Base-by-base conservation (phyloP, 805 yeast genomes). In the Komagataella ulmi region DNA sequence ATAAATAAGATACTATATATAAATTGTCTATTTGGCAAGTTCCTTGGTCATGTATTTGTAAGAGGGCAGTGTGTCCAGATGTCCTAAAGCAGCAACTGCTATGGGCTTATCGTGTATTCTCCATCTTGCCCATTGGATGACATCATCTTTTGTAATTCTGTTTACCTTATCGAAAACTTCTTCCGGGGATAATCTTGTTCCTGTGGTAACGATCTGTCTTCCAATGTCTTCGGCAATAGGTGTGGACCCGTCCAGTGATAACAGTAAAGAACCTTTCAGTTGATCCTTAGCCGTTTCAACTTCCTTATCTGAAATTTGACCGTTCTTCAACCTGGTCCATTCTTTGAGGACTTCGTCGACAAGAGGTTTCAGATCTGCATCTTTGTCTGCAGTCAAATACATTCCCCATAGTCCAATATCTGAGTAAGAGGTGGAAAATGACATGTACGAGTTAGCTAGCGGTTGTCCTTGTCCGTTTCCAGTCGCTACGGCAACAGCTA, bases 381-480 rank as follows among this genome's bases (percentile, higher is more conserved):
- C 76, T 61, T 81, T 83, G 59, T 91, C 97, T 19, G 95, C 80
- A 6, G 88, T 88, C 54, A 93, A 75, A 65, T 93, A 93, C 59
- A 91, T 84, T 43, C 99, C 99, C 97, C 97, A 91, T 51, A 93
- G 72, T 7, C 99, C 99, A 10, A 97, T 86, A 69, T 93, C 99
- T 8, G 97, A 90, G 68, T 93, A 93, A 1, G 96, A 87, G 2
- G 99, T 93, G 30, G 96, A 87, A 70, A 91, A 93, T 5, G 97
- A 88, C 96, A 89, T 85, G 71, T 84, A 93, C 6, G 96, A 86
- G 69, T 93, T 93, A 52, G 97, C 97, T 54, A 89, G 70, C 2
- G 88, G 85, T 17, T 76, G 71, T 17, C 71, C 72, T 54, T 81
- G 76, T 0, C 63, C 65, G 59, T 73, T 72, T 40, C 85, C 75